phyloP scores from a whole-genome alignment of 2,329 filamentous ascomycete species.

The Trichoderma sp. region DNA sequence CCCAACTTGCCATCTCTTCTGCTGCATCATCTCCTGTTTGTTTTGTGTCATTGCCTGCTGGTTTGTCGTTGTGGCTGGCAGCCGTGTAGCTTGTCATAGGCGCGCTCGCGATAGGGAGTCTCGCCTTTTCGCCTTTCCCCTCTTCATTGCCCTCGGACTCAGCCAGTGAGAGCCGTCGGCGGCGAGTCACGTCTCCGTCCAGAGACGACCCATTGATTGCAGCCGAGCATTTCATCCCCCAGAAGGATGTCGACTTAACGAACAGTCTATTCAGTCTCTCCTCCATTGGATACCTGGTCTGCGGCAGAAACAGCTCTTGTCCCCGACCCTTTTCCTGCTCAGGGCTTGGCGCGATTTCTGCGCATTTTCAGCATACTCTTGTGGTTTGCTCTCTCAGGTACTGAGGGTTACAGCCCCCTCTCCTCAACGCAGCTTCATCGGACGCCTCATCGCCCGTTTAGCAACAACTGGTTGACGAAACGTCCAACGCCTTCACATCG shows the following conservation, averaged over 20 bases:
- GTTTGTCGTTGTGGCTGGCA: slow-evolving; percentile 5
- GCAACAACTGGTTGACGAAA: not conserved
- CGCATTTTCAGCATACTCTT: not conserved
- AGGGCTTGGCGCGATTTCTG: slow-evolving; percentile 4
- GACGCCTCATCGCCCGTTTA: not conserved
- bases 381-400: not conserved
- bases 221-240: slow-evolving; percentile 3
- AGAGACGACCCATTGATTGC: slow-evolving; percentile 11
- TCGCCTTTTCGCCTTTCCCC: slow-evolving; percentile 17
- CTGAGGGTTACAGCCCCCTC: slow-evolving; percentile 3
- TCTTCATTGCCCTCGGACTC: slow-evolving; percentile 16
- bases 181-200: slow-evolving; percentile 19
- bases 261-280: not conserved
- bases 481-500: not conserved
- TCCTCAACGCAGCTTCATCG: not conserved
- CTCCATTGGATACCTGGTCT: slow-evolving; percentile 5
- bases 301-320: not conserved
- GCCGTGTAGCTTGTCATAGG: slow-evolving; percentile 23
- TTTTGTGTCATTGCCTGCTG: slow-evolving; percentile 11
- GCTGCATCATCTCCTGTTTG: slow-evolving; percentile 3
- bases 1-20: slow-evolving; percentile 8
- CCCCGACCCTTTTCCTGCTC: not conserved
- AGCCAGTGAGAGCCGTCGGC: slow-evolving; percentile 1
- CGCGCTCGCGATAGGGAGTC: slow-evolving; percentile 7
- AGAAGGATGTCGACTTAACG: slow-evolving; percentile 10